Evolutionary conservation across 2,329 filamentous ascomycete species (phyloP).

Genomic region (Claviceps purpurea): DNA sequence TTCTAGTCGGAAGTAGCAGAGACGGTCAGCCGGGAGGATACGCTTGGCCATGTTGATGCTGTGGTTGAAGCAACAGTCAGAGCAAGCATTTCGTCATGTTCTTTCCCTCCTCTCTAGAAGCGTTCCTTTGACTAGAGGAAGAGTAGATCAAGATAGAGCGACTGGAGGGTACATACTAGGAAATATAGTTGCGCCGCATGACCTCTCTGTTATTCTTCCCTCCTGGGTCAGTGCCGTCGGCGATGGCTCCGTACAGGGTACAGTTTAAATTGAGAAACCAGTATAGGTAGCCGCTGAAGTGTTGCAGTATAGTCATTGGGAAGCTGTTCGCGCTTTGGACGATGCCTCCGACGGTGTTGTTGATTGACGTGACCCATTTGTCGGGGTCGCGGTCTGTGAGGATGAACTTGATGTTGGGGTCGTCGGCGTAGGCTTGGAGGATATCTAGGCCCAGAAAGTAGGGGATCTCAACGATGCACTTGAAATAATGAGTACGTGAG

Average conservation of each 20-base stretch:
- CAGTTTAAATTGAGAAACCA: conserved; percentile 3
- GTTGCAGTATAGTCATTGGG: conserved; percentile 14
- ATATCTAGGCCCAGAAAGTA: conserved; percentile 17
- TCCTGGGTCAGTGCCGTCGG: not conserved
- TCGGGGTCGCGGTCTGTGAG: conserved; percentile 21
- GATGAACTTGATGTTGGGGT: conserved; percentile 23
- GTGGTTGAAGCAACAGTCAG: conserved; percentile 2
- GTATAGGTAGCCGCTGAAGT: conserved; percentile 11
- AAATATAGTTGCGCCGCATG: conserved; percentile 1
- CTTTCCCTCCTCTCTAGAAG: too few species aligned
- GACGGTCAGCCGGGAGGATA: conserved; percentile 14
- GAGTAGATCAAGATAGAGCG: too few species aligned
- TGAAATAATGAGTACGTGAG: not conserved
- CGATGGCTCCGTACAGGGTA: not conserved
- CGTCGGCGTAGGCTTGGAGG: conserved; percentile 15
- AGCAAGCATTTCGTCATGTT: too few species aligned
- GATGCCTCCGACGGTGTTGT: conserved; percentile 12
- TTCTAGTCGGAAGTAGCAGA: conserved; percentile 19
- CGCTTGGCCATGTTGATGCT: conserved; percentile 13
- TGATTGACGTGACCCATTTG: conserved; percentile 16
- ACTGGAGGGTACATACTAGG: not conserved
- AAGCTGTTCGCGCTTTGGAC: conserved; percentile 6
- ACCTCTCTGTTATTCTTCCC: not conserved
- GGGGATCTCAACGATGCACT: conserved; percentile 9
- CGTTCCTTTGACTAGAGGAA: too few species aligned